phyloP scores from a whole-genome alignment of 2,329 filamentous ascomycete genomes.

The Phyllosticta paracitricarpa region DNA sequence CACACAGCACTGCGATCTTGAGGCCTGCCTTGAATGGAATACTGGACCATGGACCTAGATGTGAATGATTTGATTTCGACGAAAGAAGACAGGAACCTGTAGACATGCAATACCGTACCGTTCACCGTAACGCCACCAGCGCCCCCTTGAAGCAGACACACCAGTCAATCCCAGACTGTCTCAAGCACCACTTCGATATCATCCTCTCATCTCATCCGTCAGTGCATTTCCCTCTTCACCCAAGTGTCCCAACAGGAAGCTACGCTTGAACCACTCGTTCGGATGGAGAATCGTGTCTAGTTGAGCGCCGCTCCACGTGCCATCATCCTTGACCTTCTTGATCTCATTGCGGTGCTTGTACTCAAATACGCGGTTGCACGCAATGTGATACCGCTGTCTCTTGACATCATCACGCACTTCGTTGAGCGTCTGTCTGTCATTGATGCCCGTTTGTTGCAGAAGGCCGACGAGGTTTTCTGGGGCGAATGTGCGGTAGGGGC shows the following conservation, averaged over 20 bases:
- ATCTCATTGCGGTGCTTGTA: constrained; percentile 59
- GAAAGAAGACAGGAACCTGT: not conserved
- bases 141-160: not conserved
- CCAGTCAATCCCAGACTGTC: not conserved
- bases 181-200: not conserved
- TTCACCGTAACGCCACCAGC: not conserved
- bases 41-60: not conserved
- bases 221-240: constrained; percentile 31
- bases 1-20: no score
- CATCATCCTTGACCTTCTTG: constrained; percentile 41
- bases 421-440: constrained; percentile 65
- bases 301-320: constrained; percentile 49
- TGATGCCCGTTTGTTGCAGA: constrained; percentile 68
- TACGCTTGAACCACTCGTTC: constrained; percentile 96
- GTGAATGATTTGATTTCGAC: not conserved
- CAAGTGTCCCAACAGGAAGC: constrained; percentile 77
- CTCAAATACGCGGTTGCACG: constrained; percentile 94
- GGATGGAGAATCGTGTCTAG: constrained; percentile 94
- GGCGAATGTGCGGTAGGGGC: constrained; percentile 87
- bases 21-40: not conserved
- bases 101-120: not conserved
- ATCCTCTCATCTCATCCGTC: constrained; percentile 3
- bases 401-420: constrained; percentile 83
- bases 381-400: constrained; percentile 83
- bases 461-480: constrained; percentile 73